These are phyloP conservation scores for Trapa bicornis DNA, from an alignment of 345 rosid species.

Conservation along the genomic window DNA sequence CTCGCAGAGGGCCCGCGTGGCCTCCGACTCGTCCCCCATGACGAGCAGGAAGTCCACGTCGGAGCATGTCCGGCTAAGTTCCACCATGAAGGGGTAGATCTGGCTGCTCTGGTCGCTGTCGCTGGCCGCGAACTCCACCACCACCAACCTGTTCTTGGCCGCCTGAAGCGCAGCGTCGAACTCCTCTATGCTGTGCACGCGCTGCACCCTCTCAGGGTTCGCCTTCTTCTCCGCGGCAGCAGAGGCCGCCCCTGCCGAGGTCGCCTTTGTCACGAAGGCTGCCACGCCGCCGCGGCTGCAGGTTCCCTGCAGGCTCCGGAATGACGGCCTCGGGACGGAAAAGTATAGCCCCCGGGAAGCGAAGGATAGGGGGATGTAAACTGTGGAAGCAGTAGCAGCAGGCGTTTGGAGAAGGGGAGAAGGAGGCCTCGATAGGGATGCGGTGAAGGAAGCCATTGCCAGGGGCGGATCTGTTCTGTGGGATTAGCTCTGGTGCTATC, in stretches of 20 bases:
- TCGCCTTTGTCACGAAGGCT: slow-evolving; percentile 5
- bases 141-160: slow-evolving; percentile 65
- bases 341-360: slow-evolving; percentile 6
- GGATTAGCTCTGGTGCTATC: not conserved
- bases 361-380: slow-evolving; percentile 12
- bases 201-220: slow-evolving; percentile 41
- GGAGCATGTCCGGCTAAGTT: slow-evolving; percentile 64
- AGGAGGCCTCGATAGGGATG: slow-evolving; percentile 39
- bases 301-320: too few relatives aligned
- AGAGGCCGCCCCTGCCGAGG: slow-evolving; percentile 40
- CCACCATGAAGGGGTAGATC: slow-evolving; percentile 85
- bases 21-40: slow-evolving; percentile 81
- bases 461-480: not conserved
- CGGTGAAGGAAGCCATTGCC: slow-evolving; percentile 44
- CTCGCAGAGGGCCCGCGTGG: slow-evolving; percentile 52
- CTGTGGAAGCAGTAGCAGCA: slow-evolving; percentile 11
- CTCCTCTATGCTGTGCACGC: slow-evolving; percentile 62
- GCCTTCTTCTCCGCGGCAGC: slow-evolving; percentile 30
- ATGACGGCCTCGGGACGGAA: slow-evolving; percentile 6
- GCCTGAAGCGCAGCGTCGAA: slow-evolving; percentile 53
- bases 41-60: slow-evolving; percentile 73
- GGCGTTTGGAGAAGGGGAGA: slow-evolving; percentile 8
- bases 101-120: slow-evolving; percentile 34
- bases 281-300: slow-evolving; percentile 30
- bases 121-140: slow-evolving; percentile 63